phyloP scores from a whole-genome alignment of 2,329 filamentous ascomycete genomes.

The Boeremia exigua region DNA sequence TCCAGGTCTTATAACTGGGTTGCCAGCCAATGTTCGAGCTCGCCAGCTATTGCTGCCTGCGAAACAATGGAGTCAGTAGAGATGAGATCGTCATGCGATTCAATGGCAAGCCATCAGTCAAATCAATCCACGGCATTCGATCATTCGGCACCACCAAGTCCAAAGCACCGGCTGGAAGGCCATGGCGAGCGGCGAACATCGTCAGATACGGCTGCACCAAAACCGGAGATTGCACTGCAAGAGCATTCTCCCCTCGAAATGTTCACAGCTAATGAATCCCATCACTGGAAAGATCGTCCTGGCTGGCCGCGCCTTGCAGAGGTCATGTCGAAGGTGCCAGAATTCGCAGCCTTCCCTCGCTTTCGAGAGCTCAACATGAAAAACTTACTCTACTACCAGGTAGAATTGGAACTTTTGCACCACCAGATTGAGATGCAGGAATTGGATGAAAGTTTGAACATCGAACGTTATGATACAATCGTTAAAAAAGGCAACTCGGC shows the following conservation, averaged over 20 bases:
- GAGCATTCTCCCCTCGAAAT: neutral
- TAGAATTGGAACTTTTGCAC: neutral
- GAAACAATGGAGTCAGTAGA: neutral
- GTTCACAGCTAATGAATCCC: neutral
- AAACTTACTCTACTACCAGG: conserved; percentile 3
- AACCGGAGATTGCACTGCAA: neutral
- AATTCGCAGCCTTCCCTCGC: conserved; percentile 6
- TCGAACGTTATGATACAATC: neutral
- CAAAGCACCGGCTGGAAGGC: neutral
- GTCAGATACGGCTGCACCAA: neutral
- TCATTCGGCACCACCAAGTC: neutral
- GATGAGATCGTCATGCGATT: neutral
- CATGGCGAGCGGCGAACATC: neutral
- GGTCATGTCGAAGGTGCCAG: neutral
- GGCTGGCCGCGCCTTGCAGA: conserved; percentile 5
- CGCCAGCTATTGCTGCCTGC: too few relatives aligned
- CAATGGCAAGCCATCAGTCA: neutral
- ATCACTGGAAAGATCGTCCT: neutral
- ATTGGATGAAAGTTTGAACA: neutral
- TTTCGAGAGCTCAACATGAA: neutral
- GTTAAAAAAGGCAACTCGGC: neutral
- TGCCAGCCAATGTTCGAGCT: neutral
- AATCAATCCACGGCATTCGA: neutral
- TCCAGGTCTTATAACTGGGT: neutral
- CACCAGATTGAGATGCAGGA: neutral